Conservation (phyloP, 805 yeast species). For the Kluyveromyces aestuarii region DNA sequence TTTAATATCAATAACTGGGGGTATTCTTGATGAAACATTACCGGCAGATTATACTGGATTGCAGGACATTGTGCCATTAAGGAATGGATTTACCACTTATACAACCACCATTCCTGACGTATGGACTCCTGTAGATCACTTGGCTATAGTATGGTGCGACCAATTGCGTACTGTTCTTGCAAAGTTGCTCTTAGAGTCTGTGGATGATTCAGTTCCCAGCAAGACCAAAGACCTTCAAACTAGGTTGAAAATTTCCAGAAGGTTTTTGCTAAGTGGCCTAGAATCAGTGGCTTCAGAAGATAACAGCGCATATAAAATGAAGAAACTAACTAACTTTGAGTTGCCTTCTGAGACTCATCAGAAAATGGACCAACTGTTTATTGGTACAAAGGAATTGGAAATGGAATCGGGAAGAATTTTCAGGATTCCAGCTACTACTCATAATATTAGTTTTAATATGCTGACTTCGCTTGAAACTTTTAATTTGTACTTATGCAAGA, state of each 20-base stretch:
- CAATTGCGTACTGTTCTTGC: slow-evolving; percentile 66
- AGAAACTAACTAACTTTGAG: neutral
- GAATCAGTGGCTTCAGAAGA: slow-evolving; percentile 25
- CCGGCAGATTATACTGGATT: slow-evolving; percentile 87
- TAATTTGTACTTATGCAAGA: slow-evolving; percentile 11
- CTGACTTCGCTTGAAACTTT: slow-evolving; percentile 11
- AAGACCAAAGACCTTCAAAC: slow-evolving; percentile 44
- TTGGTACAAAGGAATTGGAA: neutral
- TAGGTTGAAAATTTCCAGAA: slow-evolving; percentile 52
- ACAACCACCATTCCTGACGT: slow-evolving; percentile 83
- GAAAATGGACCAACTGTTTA: neutral
- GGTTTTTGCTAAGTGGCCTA: slow-evolving; percentile 43
- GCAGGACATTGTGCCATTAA: slow-evolving; percentile 58
- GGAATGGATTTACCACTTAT: slow-evolving; percentile 74
- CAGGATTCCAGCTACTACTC: neutral
- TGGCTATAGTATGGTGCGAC: slow-evolving; percentile 95
- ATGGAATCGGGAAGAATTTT: neutral
- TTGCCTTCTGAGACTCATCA: neutral
- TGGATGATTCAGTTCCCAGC: slow-evolving; percentile 37
- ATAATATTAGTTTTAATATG: slow-evolving; percentile 8
- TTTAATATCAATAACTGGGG: slow-evolving; percentile 84
- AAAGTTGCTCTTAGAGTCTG: slow-evolving; percentile 47
- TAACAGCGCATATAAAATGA: neutral
- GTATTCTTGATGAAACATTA: slow-evolving; percentile 62
- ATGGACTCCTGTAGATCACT: slow-evolving; percentile 91